Conservation (phyloP, 768 basidiomycete genomes). For the Suillus occidentalis region DNA sequence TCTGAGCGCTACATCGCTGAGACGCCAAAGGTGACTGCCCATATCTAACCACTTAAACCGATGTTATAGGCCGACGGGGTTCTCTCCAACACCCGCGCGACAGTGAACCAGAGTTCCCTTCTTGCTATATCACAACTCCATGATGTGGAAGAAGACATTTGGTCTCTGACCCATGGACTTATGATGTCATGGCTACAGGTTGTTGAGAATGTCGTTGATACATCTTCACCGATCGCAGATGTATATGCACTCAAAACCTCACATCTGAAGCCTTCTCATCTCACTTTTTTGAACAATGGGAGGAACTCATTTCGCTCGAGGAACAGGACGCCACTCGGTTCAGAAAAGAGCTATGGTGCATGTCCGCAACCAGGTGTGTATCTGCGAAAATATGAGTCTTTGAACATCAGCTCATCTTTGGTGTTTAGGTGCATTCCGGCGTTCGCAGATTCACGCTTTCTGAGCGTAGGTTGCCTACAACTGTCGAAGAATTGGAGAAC, state of each 20-base stretch:
- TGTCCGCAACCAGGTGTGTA: conserved; percentile 73
- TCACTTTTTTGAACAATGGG: conserved; percentile 92
- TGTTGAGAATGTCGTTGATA: conserved; percentile 63
- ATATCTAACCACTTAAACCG: conserved; percentile 2
- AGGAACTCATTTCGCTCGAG: conserved; percentile 78
- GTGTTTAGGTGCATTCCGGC: no score
- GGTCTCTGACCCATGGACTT: conserved; percentile 92
- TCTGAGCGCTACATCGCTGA: conserved; percentile 63
- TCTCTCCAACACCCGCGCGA: conserved; percentile 66
- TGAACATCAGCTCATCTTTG: no score
- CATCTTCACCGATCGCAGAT: conserved; percentile 53
- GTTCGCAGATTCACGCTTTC: no score
- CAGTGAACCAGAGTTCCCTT: conserved; percentile 45
- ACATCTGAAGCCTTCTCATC: conserved; percentile 68
- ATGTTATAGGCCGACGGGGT: conserved; percentile 54
- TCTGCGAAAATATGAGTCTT: no score
- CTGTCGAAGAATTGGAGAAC: no score
- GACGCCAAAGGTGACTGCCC: conserved; percentile 55
- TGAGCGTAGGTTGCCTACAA: no score
- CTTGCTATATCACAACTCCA: conserved; percentile 76
- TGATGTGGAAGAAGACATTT: conserved; percentile 96
- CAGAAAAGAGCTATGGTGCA: conserved; percentile 92
- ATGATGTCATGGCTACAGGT: conserved; percentile 49
- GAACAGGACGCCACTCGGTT: conserved; percentile 85
- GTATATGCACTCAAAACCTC: conserved; percentile 78